Percentiles rank a stretch among this genome's conserved stretches.
These are phyloP conservation scores for Colletotrichum navitas DNA, from an alignment of 2,329 filamentous ascomycete genomes.

Conservation along the genomic window DNA sequence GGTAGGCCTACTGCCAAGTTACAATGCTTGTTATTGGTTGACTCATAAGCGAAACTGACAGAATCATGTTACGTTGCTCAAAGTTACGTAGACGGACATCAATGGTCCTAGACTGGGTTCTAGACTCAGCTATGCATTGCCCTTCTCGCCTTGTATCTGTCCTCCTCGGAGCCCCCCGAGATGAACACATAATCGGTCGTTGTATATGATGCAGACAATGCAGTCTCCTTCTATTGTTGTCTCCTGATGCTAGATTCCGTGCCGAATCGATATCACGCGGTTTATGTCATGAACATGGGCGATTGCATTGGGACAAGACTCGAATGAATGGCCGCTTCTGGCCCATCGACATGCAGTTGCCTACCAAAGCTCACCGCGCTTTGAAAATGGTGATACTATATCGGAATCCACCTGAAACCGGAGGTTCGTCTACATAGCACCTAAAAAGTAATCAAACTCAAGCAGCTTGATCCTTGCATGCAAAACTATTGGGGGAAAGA, in stretches of 20 bases:
- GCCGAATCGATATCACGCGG: not conserved
- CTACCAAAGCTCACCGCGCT: not conserved
- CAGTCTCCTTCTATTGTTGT: not conserved
- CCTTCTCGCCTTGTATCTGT: not conserved
- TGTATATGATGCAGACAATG: not conserved
- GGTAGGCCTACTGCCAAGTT: not conserved
- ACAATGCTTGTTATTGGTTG: too few relatives aligned
- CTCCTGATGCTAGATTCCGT: too few relatives aligned
- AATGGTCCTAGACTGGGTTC: not conserved
- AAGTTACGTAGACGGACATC: not conserved
- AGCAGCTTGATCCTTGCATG: not conserved
- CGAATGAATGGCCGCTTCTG: too few relatives aligned
- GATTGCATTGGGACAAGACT: not conserved
- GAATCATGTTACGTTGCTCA: not conserved
- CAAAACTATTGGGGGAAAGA: fast-evolving
- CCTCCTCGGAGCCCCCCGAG: not conserved
- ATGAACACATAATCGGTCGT: not conserved
- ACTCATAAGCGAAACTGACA: not conserved
- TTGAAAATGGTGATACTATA: not conserved
- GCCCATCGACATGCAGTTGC: not conserved
- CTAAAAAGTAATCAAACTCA: too few relatives aligned
- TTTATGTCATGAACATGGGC: not conserved
- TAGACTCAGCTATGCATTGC: too few relatives aligned
- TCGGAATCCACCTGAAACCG: not conserved
- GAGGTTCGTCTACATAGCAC: not conserved